A percentile compares a stretch with the other conserved stretches of the same genome.
Evolutionary conservation across 768 basidiomycete genomes (phyloP).

Genomic region (Hortiboletus campestris): DNA sequence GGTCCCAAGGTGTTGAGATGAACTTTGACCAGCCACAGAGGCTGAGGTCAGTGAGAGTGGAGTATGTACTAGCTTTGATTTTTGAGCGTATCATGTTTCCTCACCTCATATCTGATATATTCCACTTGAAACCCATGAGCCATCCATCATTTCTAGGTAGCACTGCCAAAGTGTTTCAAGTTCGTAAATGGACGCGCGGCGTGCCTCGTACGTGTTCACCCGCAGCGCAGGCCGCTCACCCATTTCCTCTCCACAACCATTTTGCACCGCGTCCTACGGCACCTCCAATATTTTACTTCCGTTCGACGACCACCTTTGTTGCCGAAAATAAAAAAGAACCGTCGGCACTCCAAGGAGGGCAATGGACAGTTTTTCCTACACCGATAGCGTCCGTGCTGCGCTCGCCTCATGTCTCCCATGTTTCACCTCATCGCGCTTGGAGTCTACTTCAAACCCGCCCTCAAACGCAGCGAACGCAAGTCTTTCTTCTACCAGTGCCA

Average conservation of each 20-base stretch:
- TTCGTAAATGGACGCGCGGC: too few relatives aligned
- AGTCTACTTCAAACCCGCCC: slow-evolving; percentile 18
- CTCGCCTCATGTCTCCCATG: slow-evolving; percentile 61
- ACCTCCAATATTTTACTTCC: neutral
- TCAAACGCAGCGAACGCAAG: slow-evolving; percentile 1
- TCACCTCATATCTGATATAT: too few relatives aligned
- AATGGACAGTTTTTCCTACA: slow-evolving; percentile 58
- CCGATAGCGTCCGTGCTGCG: slow-evolving; percentile 57
- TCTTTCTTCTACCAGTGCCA: slow-evolving; percentile 6
- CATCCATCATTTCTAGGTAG: too few relatives aligned
- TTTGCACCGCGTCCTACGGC: neutral
- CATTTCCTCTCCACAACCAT: neutral
- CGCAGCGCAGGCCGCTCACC: neutral
- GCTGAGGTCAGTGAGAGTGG: too few relatives aligned
- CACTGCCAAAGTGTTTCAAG: too few relatives aligned
- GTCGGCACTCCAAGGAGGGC: neutral
- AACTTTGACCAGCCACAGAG: too few relatives aligned
- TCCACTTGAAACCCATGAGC: too few relatives aligned
- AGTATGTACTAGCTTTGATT: too few relatives aligned
- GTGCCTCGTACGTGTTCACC: too few relatives aligned
- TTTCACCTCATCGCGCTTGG: slow-evolving; percentile 41
- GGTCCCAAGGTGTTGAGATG: too few relatives aligned
- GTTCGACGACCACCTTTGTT: neutral
- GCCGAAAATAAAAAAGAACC: neutral
- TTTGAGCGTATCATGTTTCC: too few relatives aligned